Base-by-base conservation (phyloP, 2,329 filamentous ascomycete genomes). In the Stagonosporopsis cucurbitacearum region DNA sequence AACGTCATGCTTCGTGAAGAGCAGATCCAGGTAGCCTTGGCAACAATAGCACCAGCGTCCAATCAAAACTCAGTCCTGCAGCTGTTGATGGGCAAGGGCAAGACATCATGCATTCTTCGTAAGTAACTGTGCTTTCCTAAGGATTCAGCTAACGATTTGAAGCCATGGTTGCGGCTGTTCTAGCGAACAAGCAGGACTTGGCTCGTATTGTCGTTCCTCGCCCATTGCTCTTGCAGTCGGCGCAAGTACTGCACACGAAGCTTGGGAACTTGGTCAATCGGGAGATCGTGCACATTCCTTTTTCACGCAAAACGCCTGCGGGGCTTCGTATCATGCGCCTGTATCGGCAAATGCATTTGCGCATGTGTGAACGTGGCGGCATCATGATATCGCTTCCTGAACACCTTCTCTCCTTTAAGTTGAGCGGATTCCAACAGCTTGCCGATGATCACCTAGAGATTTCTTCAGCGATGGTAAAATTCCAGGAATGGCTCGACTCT, bases 11-110 rank as follows among this genome's bases (percentile, higher is more conserved):
- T 91, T 48, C 81, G 88, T 0, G 75, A 79, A 0, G 82, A 83
- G 2, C 88, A 91, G 60, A 78, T 88, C 0, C 79, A 86, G 4
- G 86, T 91, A 6, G 87, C 88, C 0, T 61, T 75, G 1, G 83
- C 85, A 0, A 90, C 84, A 17, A 85, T 87, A 1, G 73, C 73
- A 0, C 87, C 87, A 0, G 51, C 63, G 0, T 84, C 82, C 0
- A 73, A 75, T 0, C 59, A 72, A 0, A 89, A 88, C 56, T 85
- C 85, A 0, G 84, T 89, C 0, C 61, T 88, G 1, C 87, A 89
- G 58, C 81, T 89, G 72, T 86, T 88, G 57, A 89, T 89, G 86
- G 87, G 87, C 0, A 80, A 87, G 74, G 82, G 84, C 0, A 87
- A 87, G 69, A 86, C 84, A 0, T 88, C 87, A 0, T 84, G 90